Base-by-base conservation (phyloP, 306 rosid species). In the Trifolium repens region DNA sequence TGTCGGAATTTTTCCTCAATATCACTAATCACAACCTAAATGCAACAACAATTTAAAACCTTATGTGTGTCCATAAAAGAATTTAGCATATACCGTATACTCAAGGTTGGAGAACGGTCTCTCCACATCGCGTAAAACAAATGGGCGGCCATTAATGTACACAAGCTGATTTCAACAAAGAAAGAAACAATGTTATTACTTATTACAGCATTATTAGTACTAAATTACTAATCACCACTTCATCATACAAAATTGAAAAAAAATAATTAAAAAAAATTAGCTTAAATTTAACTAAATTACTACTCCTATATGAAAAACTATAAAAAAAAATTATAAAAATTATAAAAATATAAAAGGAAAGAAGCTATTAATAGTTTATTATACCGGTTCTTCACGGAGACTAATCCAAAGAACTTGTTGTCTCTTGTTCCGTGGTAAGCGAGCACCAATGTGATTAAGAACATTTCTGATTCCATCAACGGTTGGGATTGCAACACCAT, bases 371-470 rank as follows among this genome's bases (percentile, higher is more conserved):
- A 2, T 14, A n/a, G 5, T 0, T 6, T 10, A 44, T 43, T 24
- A 11, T 86, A 93, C 98, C 74, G 97, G 96, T 78, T 93, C 98
- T 84, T 93, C 98, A 1, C 98, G 97, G 67, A 93, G 98, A 72
- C 77, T 93, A 71, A 93, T 88, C 98, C 98, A 93, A 53, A 89
- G 97, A 80, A 93, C 85, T 46, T 81, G 84, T 3, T 83, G 63
- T 32, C 35, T 4, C 73, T 82, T 67, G 71, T 84, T 85, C 16
- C 85, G 80, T 39, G 2, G 42, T 7, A 53, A 54, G 57, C 83
- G 94, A 72, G 91, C 91, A 59, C 90, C 91, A 83, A 93, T 84
- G 74, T 89, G 89, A 72, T 87, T 81, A 19, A 93, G 93, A 88
- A 93, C 96, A 52, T 93, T 93, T 63, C 85, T 82, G 47, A 93